Percentiles rank a stretch among this genome's conserved stretches.
Evolutionary conservation across 148 eudicot species (phyloP).

Genomic region (Silene latifolia): DNA sequence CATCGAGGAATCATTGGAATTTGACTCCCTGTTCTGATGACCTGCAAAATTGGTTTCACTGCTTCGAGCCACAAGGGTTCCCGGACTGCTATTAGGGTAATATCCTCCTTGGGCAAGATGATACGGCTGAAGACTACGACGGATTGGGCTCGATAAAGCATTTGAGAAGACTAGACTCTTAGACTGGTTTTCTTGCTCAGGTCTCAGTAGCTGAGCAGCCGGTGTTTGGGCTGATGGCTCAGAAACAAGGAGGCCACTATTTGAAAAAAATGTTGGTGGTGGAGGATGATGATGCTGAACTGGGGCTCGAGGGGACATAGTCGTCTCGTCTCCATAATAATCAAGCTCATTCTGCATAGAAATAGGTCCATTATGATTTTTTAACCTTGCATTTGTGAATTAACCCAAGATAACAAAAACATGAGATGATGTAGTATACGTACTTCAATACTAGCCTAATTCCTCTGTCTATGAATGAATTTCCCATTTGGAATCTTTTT

Average conservation of each 20-base stretch:
- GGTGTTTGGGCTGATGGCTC: constrained; percentile 25
- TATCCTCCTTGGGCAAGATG: constrained; percentile 57
- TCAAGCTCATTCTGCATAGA: constrained; percentile 37
- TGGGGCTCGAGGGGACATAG: constrained; percentile 41
- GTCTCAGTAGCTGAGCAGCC: constrained; percentile 30
- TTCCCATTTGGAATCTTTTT: too few species aligned
- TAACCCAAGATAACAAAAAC: not conserved
- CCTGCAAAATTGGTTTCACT: constrained; percentile 31
- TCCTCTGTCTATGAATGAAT: too few species aligned
- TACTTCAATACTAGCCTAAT: too few species aligned
- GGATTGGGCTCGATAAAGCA: constrained; percentile 82
- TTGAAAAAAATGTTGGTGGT: constrained; percentile 18
- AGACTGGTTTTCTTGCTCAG: constrained; percentile 59
- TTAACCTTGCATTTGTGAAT: not conserved
- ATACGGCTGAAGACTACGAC: constrained; percentile 72
- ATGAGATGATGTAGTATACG: not conserved
- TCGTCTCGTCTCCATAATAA: constrained; percentile 32
- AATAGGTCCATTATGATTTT: not conserved
- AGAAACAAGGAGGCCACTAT: constrained; percentile 28
- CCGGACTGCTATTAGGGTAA: constrained; percentile 19
- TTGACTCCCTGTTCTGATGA: constrained; percentile 44
- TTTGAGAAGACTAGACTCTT: constrained; percentile 77
- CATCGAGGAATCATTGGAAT: constrained; percentile 70
- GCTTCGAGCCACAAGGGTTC: constrained; percentile 25
- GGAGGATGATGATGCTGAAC: constrained; percentile 9